Conservation (phyloP, 108 stramenopile species). For the Parietichytrium sp. region DNA sequence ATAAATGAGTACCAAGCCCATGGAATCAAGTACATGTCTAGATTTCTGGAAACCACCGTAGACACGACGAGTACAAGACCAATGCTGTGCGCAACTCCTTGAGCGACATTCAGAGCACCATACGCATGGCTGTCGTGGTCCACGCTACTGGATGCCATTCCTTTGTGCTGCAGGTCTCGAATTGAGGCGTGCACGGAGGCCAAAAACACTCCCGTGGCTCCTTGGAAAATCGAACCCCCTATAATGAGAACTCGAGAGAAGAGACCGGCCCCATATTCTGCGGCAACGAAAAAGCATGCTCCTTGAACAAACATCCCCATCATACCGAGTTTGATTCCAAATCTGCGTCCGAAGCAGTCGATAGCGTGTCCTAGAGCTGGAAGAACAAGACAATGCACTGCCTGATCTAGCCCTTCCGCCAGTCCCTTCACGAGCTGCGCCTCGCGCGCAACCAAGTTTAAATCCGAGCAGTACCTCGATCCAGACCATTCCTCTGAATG, state of each 20-base stretch:
- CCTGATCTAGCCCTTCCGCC: slow-evolving; percentile 30
- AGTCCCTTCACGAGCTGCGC: slow-evolving; percentile 10
- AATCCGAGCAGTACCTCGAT: background rate
- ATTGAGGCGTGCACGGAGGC: slow-evolving; percentile 20
- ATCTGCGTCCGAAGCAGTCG: slow-evolving; percentile 9
- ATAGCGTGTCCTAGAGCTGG: slow-evolving; percentile 5
- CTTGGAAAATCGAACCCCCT: background rate
- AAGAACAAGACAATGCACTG: background rate
- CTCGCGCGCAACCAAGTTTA: background rate
- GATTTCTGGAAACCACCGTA: background rate
- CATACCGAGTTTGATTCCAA: background rate
- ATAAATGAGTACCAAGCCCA: background rate
- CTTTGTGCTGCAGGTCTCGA: background rate
- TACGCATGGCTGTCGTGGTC: background rate
- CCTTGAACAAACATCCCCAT: background rate
- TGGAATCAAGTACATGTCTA: background rate
- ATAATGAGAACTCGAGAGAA: background rate
- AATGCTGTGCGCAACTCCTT: background rate
- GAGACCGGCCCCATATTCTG: background rate
- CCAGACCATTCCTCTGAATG: background rate
- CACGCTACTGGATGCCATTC: background rate
- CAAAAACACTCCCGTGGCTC: slow-evolving; percentile 6
- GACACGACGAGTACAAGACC: background rate
- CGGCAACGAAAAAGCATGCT: background rate
- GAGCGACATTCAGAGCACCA: background rate